Evolutionary conservation across 148 eudicot species (phyloP), one percentile per base, ranked within the genome.

Genomic region (Rhododendron ferrugineum): DNA sequence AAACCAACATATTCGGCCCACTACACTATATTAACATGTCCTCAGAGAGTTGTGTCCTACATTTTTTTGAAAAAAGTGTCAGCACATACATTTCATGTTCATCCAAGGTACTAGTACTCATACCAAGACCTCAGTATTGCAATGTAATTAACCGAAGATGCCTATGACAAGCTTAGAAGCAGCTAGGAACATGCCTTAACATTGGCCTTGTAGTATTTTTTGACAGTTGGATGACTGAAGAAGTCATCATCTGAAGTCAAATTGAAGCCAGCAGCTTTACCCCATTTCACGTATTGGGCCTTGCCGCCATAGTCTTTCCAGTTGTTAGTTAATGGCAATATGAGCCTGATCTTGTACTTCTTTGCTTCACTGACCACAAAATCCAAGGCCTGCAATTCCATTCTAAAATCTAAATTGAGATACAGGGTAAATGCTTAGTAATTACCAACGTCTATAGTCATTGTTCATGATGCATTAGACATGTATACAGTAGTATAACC

Each of bases 271-370:
- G 93, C 92, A 83, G 87, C 98, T 76, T 94, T 92, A n/a, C 96
- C 99, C 99, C 99, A 95, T 87, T 94, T 91, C 3, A 94, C 98
- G 86, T 97, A 95, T 87, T 96, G 98, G 9, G 93, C 77, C 88
- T 96, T 96, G 47, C 98, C 99, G 23, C 99, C 99, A 81, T 94
- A 95, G 11, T 87, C 97, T 62, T 86, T 90, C 99, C 99, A 95
- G 91, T 96, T 96, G 89, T 96, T 94, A 20, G 90, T 93, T 86
- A 95, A 88, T 11, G 98, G 91, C 79, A 96, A 83, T 87, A 96
- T 95, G 44, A 96, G 92, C 89, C 99, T 91, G 66, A 96, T 90
- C 86, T 94, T 94, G 85, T 90, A 89, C 89, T 91, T 96, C 86
- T 90, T 92, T 77, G 99, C 99, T 88, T 96, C 98, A 88, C 93